These are phyloP conservation scores for Gaultheria prostrata DNA, from an alignment of 148 eudicot species.

Conservation along the genomic window DNA sequence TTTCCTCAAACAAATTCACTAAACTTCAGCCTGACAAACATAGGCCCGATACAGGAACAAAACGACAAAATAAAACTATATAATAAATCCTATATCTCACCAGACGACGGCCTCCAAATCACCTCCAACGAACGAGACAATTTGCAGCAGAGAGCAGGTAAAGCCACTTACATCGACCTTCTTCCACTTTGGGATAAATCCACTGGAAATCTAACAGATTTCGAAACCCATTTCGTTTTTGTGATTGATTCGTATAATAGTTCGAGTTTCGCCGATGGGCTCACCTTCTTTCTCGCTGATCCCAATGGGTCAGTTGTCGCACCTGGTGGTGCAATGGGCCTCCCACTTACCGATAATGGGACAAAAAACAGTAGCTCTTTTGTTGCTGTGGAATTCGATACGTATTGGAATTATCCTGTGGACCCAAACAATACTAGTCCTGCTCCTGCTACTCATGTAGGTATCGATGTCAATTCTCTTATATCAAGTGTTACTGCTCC, in stretches of 20 bases:
- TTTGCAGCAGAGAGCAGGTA: background rate
- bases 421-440: background rate
- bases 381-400: slow-evolving; percentile 28
- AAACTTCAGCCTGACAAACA: background rate
- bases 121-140: slow-evolving; percentile 5
- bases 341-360: background rate
- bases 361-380: no score
- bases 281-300: slow-evolving; percentile 9
- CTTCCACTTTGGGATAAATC: slow-evolving; percentile 23
- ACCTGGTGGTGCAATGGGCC: background rate
- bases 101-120: slow-evolving; percentile 16
- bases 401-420: background rate
- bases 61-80: background rate
- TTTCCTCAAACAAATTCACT: background rate
- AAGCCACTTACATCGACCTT: slow-evolving; percentile 9
- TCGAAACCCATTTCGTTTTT: slow-evolving; percentile 16
- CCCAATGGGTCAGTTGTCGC: background rate
- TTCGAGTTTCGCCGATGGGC: background rate
- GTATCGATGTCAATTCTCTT: background rate
- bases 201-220: background rate
- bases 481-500: background rate
- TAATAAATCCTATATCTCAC: slow-evolving; percentile 19
- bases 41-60: background rate
- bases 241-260: slow-evolving; percentile 9
- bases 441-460: background rate